A percentile compares a stretch with the other conserved stretches of the same genome.
Evolutionary conservation across 805 yeast species (phyloP).

Genomic region (Candida palmyrensis): DNA sequence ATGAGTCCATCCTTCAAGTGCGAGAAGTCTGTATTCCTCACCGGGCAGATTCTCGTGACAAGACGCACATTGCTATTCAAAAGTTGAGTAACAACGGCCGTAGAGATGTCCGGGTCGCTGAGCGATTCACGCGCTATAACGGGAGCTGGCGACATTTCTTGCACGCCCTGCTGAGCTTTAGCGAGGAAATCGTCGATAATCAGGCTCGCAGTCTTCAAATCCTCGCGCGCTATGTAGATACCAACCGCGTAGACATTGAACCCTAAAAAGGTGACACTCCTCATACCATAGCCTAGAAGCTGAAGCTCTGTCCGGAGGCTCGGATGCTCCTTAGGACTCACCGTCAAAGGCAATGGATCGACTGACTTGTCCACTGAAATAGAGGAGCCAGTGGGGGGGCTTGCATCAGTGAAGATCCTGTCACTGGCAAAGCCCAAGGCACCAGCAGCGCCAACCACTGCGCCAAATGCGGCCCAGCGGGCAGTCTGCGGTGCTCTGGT

Average conservation of each 20-base stretch:
- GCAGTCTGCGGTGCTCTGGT: too few species aligned
- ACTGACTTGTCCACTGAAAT: constrained; percentile 47
- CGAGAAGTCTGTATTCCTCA: constrained; percentile 84
- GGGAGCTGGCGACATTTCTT: constrained; percentile 6
- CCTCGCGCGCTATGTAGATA: constrained; percentile 65
- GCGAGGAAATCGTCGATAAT: too few species aligned
- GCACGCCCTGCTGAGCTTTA: constrained; percentile 27
- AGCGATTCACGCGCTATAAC: constrained; percentile 54
- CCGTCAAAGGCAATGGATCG: constrained; percentile 40
- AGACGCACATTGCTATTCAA: constrained; percentile 57
- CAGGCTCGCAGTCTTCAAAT: constrained; percentile 27
- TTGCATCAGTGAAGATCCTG: too few species aligned
- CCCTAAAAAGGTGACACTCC: constrained; percentile 76
- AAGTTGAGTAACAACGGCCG: constrained; percentile 45
- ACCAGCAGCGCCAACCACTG: too few species aligned
- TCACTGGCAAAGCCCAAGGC: too few species aligned
- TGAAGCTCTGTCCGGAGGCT: constrained; percentile 36
- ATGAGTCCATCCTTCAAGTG: constrained; percentile 88
- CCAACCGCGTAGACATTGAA: constrained; percentile 89
- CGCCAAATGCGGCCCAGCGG: too few species aligned
- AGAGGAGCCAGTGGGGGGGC: constrained; percentile 7
- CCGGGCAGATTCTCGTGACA: constrained; percentile 75
- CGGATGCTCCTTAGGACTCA: constrained; percentile 10
- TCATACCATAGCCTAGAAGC: constrained; percentile 73
- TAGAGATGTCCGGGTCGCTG: constrained; percentile 30